A percentile compares a stretch with the other conserved stretches of the same genome.
Evolutionary conservation across 1,284 basidiomycete genomes (phyloP).

Genomic region (Malassezia cuniculi): DNA sequence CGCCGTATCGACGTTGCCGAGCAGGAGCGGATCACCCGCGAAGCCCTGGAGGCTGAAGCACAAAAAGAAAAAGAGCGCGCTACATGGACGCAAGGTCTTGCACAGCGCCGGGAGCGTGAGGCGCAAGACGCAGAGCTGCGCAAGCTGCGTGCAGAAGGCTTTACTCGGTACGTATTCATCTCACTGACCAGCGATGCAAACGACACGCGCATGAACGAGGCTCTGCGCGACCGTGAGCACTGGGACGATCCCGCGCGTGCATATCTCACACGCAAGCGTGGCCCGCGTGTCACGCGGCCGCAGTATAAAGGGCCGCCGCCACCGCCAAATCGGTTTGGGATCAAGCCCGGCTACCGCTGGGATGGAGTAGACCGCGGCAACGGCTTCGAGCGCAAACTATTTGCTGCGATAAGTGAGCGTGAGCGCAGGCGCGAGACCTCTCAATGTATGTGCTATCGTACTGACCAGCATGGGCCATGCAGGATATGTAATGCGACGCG

Average conservation of each 20-base stretch:
- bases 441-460: slow-evolving; percentile 8
- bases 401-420: slow-evolving; percentile 54
- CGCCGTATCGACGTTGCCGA: slow-evolving; percentile 73
- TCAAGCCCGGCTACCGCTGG: slow-evolving; percentile 90
- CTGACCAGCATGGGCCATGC: slow-evolving; percentile 6
- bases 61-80: slow-evolving; percentile 68
- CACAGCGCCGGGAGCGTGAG: slow-evolving; percentile 61
- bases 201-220: slow-evolving; percentile 71
- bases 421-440: slow-evolving; percentile 29
- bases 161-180: slow-evolving; percentile 1
- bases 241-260: slow-evolving; percentile 93
- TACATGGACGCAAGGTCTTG: slow-evolving; percentile 82
- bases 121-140: slow-evolving; percentile 38
- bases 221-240: slow-evolving; percentile 61
- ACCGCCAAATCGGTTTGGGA: slow-evolving; percentile 85
- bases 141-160: slow-evolving; percentile 2
- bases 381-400: slow-evolving; percentile 76
- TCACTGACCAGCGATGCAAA: slow-evolving; percentile 53
- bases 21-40: slow-evolving; percentile 58
- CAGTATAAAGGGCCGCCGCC: slow-evolving; percentile 74
- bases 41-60: slow-evolving; percentile 9
- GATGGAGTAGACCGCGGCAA: slow-evolving; percentile 62
- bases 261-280: slow-evolving; percentile 62
- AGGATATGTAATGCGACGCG: slow-evolving; percentile 10
- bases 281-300: slow-evolving; percentile 52